These are phyloP conservation scores for Lotus japonicus DNA, from an alignment of 306 rosid species.

Conservation along the genomic window DNA sequence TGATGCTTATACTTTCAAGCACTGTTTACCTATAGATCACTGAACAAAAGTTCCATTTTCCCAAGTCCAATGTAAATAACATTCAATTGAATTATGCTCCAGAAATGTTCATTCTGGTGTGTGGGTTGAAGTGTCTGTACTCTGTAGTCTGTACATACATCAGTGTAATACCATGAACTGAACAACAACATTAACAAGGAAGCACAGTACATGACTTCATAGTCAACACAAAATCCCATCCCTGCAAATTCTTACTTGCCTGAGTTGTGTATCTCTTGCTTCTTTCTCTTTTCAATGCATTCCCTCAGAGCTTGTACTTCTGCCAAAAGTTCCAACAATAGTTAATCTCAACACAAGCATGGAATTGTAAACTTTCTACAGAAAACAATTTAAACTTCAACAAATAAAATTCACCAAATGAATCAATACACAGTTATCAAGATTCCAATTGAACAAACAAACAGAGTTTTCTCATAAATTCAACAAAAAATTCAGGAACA, in stretches of 20 bases:
- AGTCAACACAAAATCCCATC: neutral
- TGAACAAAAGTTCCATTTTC: neutral
- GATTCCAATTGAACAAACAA: neutral
- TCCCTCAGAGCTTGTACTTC: constrained; percentile 76
- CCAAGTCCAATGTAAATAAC: neutral
- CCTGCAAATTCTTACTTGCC: constrained; percentile 17
- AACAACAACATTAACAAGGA: neutral
- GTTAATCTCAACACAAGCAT: neutral
- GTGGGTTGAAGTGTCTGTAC: neutral
- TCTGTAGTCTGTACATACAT: no score
- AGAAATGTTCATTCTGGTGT: neutral
- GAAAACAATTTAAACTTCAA: neutral
- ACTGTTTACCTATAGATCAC: neutral
- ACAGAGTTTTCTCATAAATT: neutral
- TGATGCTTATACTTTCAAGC: neutral
- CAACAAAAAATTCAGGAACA: neutral
- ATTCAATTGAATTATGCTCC: neutral
- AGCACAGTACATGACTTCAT: constrained; percentile 1
- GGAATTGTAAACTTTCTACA: neutral
- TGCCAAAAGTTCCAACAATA: constrained; percentile 7
- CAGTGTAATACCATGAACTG: neutral
- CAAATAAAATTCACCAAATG: neutral
- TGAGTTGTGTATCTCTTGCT: constrained; percentile 4
- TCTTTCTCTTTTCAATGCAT: constrained; percentile 60
- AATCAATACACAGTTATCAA: neutral